A percentile compares a stretch with the other conserved stretches of the same genome.
phyloP scores from a whole-genome alignment of 2,329 filamentous ascomycete species.

The Aspergillaceae sp. region DNA sequence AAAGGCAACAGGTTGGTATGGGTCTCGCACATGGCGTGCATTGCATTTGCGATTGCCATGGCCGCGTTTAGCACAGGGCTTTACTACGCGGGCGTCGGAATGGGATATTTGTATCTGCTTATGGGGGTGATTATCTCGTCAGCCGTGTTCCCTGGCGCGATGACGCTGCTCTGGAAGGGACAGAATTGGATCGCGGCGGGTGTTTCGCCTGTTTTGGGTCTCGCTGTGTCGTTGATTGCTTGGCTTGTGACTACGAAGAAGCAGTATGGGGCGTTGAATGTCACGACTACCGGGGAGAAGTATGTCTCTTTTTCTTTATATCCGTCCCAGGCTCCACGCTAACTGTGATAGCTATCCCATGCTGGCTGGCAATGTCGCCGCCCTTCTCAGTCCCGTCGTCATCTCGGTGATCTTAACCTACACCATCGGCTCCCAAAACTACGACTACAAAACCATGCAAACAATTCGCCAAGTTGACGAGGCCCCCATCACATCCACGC shows the following conservation, averaged over 20 bases:
- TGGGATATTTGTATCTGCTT: constrained; percentile 82
- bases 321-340: not conserved
- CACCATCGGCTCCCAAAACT: constrained; percentile 61
- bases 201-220: constrained; percentile 59
- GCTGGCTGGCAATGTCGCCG: constrained; percentile 78
- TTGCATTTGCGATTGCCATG: constrained; percentile 69
- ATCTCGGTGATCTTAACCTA: constrained; percentile 70
- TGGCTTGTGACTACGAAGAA: constrained; percentile 71
- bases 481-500: constrained; percentile 55
- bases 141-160: constrained; percentile 71
- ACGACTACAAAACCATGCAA: constrained; percentile 80
- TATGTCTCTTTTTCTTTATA: constrained; percentile 14
- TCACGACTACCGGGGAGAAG: constrained; percentile 73
- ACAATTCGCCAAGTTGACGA: constrained; percentile 72
- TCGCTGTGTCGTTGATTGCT: constrained; percentile 59
- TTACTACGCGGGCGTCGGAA: constrained; percentile 64
- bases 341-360: constrained; percentile 53
- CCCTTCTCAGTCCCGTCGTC: constrained; percentile 65
- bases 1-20: constrained; percentile 69
- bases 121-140: constrained; percentile 89
- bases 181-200: constrained; percentile 70
- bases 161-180: constrained; percentile 71
- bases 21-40: constrained; percentile 64
- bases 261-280: constrained; percentile 58
- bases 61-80: constrained; percentile 70